Evolutionary conservation across 371 early-diverging fungal genomes (phyloP).

Genomic region (Mycotypha africana): DNA sequence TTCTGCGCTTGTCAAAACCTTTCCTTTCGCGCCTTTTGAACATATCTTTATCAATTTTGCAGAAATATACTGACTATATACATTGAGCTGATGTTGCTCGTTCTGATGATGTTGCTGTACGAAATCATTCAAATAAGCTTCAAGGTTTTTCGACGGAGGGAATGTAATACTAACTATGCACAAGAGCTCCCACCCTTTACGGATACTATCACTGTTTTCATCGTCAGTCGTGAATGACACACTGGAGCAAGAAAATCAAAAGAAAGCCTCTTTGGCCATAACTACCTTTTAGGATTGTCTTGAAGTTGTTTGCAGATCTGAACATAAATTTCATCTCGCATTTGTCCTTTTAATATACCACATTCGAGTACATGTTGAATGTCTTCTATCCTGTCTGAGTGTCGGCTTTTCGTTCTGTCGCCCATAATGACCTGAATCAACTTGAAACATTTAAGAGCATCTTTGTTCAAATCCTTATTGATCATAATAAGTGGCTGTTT

Average conservation of each 20-base stretch:
- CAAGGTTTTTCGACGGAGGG: conserved; percentile 88
- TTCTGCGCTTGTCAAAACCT: conserved; percentile 70
- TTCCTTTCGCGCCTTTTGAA: conserved; percentile 78
- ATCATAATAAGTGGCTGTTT: conserved; percentile 70
- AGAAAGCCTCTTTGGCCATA: too few species aligned
- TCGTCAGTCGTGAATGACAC: neutral
- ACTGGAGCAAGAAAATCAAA: neutral
- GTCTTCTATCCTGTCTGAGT: conserved; percentile 42
- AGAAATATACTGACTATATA: conserved; percentile 56
- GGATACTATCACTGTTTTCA: conserved; percentile 51
- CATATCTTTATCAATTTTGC: conserved; percentile 66
- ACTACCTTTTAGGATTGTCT: conserved; percentile 70
- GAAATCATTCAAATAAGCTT: conserved; percentile 77
- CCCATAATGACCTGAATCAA: conserved; percentile 82
- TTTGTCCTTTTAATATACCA: conserved; percentile 68
- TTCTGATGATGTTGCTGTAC: conserved; percentile 57
- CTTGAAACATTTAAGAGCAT: conserved; percentile 83
- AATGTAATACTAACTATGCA: conserved; percentile 78
- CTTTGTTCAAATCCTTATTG: conserved; percentile 66
- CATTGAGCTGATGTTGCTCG: conserved; percentile 41
- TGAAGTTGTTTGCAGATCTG: conserved; percentile 90
- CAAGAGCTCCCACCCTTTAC: conserved; percentile 86
- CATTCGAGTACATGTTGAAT: conserved; percentile 70
- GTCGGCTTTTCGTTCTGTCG: conserved; percentile 45
- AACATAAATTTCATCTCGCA: conserved; percentile 93